Evolutionary conservation across 2,329 filamentous ascomycete species (phyloP), one percentile per base, ranked within the genome.

Genomic region (Didymella pinodella): DNA sequence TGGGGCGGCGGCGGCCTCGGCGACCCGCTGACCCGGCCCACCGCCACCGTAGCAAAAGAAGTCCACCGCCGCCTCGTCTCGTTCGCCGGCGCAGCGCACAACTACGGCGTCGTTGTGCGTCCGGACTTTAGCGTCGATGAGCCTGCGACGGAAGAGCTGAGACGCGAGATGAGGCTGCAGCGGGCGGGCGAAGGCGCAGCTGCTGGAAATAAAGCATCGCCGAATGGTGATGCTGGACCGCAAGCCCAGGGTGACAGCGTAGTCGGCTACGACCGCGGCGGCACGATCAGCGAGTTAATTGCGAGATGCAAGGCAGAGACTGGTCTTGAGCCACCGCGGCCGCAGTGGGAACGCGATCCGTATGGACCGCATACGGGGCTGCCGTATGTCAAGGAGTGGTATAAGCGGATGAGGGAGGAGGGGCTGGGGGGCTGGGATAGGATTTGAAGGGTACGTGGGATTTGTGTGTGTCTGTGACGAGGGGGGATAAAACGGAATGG

Each of bases 1-100:
- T 83, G 81, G 81, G 81, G 81, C 45, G 81, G 80, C 28, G 81
- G 80, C 22, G 81, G 81, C 2, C 75, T 83, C 12, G 82, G 81
- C 31, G 80, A 83, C 65, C 78, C 80, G 0, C 69, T 83, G 6
- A 78, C 76, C 0, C 75, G 81, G 0, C 78, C 81, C 0, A 72
- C 78, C 0, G 70, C 76, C 26, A 77, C 75, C 40, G 81, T 84
- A 10, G 80, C 80, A 1, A 65, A 78, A 10, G 82, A 84, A 64
- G 79, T 82, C 1, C 79, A 78, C 48, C 77, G 79, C 31, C 76
- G 76, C 38, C 75, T 82, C 20, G 80, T 83, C 16, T 81, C 78
- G 0, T 18, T 79, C 1, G 67, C 77, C 6, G 81, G 81, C 4
- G 81, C 81, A 12, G 67, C 66, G 1, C 61, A 60, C 0, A 80